A percentile compares a stretch with the other conserved stretches of the same genome.
Conservation (phyloP, 768 basidiomycete genomes). For the Botryobasidium botryosum region DNA sequence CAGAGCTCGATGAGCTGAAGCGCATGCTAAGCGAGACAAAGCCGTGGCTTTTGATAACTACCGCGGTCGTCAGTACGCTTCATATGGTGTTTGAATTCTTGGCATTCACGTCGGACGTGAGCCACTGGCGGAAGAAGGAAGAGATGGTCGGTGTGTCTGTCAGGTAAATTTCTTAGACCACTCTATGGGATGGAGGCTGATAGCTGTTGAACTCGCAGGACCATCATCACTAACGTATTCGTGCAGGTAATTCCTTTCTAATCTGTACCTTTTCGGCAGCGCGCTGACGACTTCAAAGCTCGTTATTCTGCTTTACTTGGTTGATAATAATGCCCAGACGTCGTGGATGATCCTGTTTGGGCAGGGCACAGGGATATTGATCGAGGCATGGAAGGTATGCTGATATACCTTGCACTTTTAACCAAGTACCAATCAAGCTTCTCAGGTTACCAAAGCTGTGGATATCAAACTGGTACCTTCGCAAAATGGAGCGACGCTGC, state of each 20-base stretch:
- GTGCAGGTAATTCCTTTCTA: constrained; percentile 26
- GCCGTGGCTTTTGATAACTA: constrained; percentile 5
- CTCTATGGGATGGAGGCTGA: constrained; percentile 2
- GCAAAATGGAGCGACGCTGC: constrained; percentile 46
- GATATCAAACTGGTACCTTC: constrained; percentile 57
- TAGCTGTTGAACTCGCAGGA: constrained; percentile 18
- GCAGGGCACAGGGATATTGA: constrained; percentile 61
- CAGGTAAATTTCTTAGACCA: constrained; percentile 35
- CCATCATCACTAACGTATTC: constrained; percentile 82
- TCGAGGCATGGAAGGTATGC: constrained; percentile 87
- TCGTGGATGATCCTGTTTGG: constrained; percentile 95
- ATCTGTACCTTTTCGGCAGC: not conserved
- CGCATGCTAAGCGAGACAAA: constrained; percentile 58
- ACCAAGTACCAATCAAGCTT: not conserved
- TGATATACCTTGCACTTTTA: not conserved
- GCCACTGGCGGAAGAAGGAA: constrained; percentile 88
- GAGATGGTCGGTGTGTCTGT: constrained; percentile 93
- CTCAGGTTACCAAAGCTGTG: constrained; percentile 74
- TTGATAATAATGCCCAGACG: constrained; percentile 90
- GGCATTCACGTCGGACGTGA: constrained; percentile 88
- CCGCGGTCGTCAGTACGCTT: constrained; percentile 68
- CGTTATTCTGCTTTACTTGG: constrained; percentile 78
- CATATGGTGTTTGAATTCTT: constrained; percentile 81
- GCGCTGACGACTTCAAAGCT: constrained; percentile 31
- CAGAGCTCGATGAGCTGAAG: constrained; percentile 89